phyloP scores from a whole-genome alignment of 495 filamentous ascomycete genomes.

The Penicillium verhagenii region DNA sequence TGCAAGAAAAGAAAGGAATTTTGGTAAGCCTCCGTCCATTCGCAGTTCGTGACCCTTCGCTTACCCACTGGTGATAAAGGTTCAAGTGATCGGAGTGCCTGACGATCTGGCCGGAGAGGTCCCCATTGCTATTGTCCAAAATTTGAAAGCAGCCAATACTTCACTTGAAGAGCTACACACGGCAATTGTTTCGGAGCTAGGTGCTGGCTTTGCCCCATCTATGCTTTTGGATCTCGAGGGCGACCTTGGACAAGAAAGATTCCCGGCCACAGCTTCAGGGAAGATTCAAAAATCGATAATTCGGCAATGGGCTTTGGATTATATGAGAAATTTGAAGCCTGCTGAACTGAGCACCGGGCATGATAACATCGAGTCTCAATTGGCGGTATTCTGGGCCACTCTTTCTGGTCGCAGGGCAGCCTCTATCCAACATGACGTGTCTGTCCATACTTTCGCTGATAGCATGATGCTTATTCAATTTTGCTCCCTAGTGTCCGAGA shows the following conservation, averaged over 20 bases:
- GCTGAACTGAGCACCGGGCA: not conserved
- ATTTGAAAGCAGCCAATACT: not conserved
- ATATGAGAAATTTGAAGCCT: conserved; percentile 8
- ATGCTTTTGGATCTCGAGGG: conserved; percentile 24
- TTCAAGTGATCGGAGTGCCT: not conserved
- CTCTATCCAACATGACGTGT: conserved; percentile 5
- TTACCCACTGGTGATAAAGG: not conserved
- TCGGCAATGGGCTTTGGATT: conserved; percentile 11
- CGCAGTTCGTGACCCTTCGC: not conserved
- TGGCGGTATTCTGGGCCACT: conserved; percentile 6
- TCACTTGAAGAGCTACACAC: conserved; percentile 19
- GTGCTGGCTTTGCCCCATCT: conserved; percentile 27
- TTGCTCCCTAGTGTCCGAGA: not conserved
- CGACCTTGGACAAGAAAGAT: conserved; percentile 28
- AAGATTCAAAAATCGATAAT: conserved; percentile 36
- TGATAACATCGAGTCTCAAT: not conserved
- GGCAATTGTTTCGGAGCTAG: conserved; percentile 24
- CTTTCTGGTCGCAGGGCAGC: conserved; percentile 3
- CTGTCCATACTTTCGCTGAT: conserved; percentile 13
- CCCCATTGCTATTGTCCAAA: conserved; percentile 15
- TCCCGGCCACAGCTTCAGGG: conserved; percentile 36
- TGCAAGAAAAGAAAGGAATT: conserved; percentile 5
- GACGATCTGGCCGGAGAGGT: not conserved
- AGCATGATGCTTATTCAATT: conserved; percentile 21
- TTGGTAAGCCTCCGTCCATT: not conserved